Base-by-base conservation (phyloP, 441 rosid genomes). In the Croton laevigatus region DNA sequence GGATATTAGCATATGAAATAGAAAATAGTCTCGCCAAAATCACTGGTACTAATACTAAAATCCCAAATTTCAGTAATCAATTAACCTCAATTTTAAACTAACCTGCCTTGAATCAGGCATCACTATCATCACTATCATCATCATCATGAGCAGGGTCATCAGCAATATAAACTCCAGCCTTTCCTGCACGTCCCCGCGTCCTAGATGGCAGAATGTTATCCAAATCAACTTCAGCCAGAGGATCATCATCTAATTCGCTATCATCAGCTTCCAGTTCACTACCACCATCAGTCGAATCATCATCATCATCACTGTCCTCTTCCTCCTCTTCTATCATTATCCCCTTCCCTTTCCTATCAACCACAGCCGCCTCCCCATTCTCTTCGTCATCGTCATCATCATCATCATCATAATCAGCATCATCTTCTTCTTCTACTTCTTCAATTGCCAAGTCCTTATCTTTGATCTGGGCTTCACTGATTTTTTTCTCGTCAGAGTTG, bases 201-300 rank as follows among this genome's bases (percentile, higher is more conserved):
- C 98, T 85, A 3, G 96, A 87, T 1, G 94, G 94, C 0, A 93
- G 84, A 64, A 93, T 93, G 69, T 93, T 93, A 69, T 89, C 87
- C 87, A 89, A 78, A 85, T 94, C 98, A 62, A 94, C 97, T 85
- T 94, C 98, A 11, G 97, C 91, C 76, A 94, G 75, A 5, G 97
- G 97, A 87, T 91, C 97, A 23, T 94, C 98, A 3, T 93, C 88
- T 59, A 85, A 81, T 73, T 91, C 96, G 68, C 88, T 85, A 48
- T 79, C 89, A n/a, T 70, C 84, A 17, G 75, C 85, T 1, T 78
- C 87, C 20, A 83, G 78, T 70, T 88, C 95, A 71, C 89, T 85
- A 36, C 83, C 90, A 8, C 64, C 84, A 0, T 78, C 87, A 22
- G 81, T 79, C 79, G 46, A 32, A 12, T 71, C 81, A 4, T 78